These are phyloP conservation scores for Fusarium tjaetaba DNA, from an alignment of 2,329 filamentous ascomycete genomes.

Conservation along the genomic window DNA sequence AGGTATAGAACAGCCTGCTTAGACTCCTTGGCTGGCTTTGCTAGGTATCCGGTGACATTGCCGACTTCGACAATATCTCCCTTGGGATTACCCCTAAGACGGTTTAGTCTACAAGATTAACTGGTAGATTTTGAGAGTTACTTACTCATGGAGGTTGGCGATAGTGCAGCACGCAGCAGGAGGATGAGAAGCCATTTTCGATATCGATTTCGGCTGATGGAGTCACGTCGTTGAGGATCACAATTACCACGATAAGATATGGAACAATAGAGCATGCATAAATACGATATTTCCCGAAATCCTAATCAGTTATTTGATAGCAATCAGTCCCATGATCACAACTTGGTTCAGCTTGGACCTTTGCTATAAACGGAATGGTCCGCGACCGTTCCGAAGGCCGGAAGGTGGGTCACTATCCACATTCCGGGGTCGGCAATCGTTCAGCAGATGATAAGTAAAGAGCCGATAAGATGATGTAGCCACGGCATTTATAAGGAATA, in stretches of 20 bases:
- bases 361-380: constrained; percentile 1
- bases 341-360: background rate
- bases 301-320: background rate
- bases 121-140: rapidly evolving
- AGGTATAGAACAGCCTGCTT: constrained; percentile 54
- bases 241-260: background rate
- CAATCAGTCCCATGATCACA: background rate
- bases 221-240: background rate
- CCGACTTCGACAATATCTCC: background rate
- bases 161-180: constrained; percentile 19
- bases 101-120: rapidly evolving
- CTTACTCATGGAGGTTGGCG: constrained; percentile 20
- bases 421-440: background rate
- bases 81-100: background rate
- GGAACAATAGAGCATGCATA: background rate
- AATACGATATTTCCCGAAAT: background rate
- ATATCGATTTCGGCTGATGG: background rate
- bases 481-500: background rate
- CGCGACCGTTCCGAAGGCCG: constrained; percentile 13
- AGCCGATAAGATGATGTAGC: background rate
- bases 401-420: constrained; percentile 22
- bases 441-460: background rate
- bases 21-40: background rate
- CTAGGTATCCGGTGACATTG: background rate
- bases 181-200: constrained; percentile 16